A percentile compares a stretch with the other conserved stretches of the same genome.
Evolutionary conservation across 1,284 basidiomycete genomes (phyloP).

Genomic region (Ceratobasidium sp.): DNA sequence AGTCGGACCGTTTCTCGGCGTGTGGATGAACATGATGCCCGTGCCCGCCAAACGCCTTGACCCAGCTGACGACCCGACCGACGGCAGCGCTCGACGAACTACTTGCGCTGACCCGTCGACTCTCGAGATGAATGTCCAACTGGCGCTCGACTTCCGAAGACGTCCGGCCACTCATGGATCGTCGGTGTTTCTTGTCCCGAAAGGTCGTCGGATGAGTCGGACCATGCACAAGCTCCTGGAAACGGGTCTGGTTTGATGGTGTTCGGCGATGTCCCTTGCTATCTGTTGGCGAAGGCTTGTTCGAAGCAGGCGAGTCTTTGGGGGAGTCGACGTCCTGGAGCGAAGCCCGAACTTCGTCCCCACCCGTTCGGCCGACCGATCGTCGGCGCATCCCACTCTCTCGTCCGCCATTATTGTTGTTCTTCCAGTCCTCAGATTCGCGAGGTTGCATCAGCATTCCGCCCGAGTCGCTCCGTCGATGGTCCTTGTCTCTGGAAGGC

Average conservation of each 20-base stretch:
- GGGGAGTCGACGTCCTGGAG: neutral
- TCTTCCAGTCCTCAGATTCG: slow-evolving; percentile 17
- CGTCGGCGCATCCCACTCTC: slow-evolving; percentile 25
- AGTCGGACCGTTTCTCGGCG: neutral
- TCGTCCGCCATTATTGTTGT: neutral
- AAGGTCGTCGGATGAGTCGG: neutral
- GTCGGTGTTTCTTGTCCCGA: neutral
- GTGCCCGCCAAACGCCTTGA: neutral
- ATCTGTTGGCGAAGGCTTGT: neutral
- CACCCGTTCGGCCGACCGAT: slow-evolving; percentile 20
- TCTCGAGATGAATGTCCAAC: slow-evolving; percentile 43
- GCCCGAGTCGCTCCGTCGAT: slow-evolving; percentile 23
- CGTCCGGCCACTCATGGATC: slow-evolving; percentile 16
- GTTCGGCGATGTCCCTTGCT: slow-evolving; percentile 4
- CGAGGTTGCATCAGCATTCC: slow-evolving; percentile 13
- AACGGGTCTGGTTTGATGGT: slow-evolving; percentile 24
- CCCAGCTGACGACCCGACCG: slow-evolving; percentile 13
- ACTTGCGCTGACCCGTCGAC: slow-evolving; percentile 7
- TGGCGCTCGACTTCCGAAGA: slow-evolving; percentile 39
- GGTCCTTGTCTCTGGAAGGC: slow-evolving; percentile 1
- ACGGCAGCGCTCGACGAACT: slow-evolving; percentile 1
- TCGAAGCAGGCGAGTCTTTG: neutral
- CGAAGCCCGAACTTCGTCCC: neutral
- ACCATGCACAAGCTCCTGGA: slow-evolving; percentile 34
- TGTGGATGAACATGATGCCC: slow-evolving; percentile 8